These are phyloP conservation scores for Calonectria pauciramosa DNA, from an alignment of 2,329 filamentous ascomycete genomes.

Conservation along the genomic window DNA sequence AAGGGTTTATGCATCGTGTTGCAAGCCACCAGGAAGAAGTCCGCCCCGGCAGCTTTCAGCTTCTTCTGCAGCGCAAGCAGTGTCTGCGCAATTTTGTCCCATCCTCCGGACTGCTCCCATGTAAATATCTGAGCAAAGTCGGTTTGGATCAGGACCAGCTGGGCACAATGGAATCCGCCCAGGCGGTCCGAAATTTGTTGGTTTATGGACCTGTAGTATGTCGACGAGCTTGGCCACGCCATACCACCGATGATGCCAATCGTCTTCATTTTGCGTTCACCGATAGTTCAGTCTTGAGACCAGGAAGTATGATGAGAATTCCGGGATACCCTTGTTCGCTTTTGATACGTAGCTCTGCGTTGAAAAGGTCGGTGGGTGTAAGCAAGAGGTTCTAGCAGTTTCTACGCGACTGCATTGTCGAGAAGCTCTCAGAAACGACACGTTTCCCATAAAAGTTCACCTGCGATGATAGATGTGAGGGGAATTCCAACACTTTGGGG, in stretches of 20 bases:
- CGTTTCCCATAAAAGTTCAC: background rate
- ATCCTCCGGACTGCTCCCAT: background rate
- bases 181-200: background rate
- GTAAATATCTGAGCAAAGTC: background rate
- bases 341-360: background rate
- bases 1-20: conserved; percentile 2
- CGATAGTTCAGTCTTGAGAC: background rate
- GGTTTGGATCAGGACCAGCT: background rate
- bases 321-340: too few species aligned
- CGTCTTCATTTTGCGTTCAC: background rate
- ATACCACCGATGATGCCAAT: background rate
- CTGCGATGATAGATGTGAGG: background rate
- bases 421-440: too few species aligned
- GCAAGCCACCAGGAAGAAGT: conserved; percentile 2
- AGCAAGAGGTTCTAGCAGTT: background rate
- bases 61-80: background rate
- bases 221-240: background rate
- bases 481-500: too few species aligned
- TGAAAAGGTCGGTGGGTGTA: background rate
- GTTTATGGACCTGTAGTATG: conserved; percentile 3
- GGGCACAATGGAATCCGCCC: background rate
- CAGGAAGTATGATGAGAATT: too few species aligned
- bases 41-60: background rate
- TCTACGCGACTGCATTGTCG: background rate
- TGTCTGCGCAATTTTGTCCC: background rate